Evolutionary conservation across 1,284 basidiomycete species (phyloP).

Genomic region (Fomitiporia mediterranea): DNA sequence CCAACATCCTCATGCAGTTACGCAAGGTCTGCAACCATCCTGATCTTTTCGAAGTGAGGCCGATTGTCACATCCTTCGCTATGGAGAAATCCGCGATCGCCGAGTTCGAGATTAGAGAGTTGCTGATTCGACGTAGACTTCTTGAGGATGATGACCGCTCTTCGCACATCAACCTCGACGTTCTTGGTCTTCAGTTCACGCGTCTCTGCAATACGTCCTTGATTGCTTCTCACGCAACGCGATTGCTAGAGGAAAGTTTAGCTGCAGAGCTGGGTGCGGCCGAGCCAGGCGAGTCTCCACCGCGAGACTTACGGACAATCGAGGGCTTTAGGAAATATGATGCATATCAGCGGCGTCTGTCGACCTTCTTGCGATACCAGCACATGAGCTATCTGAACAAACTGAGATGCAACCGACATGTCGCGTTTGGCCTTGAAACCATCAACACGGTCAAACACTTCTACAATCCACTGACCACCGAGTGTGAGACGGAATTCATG

Average conservation of each 20-base stretch:
- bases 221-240: slow-evolving; percentile 50
- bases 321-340: slow-evolving; percentile 65
- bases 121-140: slow-evolving; percentile 75
- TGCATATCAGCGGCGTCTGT: slow-evolving; percentile 50
- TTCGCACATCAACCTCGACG: slow-evolving; percentile 54
- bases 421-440: slow-evolving; percentile 65
- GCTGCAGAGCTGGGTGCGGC: slow-evolving; percentile 58
- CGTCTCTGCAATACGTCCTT: slow-evolving; percentile 44
- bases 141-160: slow-evolving; percentile 43
- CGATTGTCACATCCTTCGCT: slow-evolving; percentile 89
- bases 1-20: slow-evolving; percentile 96
- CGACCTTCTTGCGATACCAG: slow-evolving; percentile 57
- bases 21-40: slow-evolving; percentile 96
- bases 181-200: slow-evolving; percentile 65
- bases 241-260: slow-evolving; percentile 66
- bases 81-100: slow-evolving; percentile 78
- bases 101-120: slow-evolving; percentile 85
- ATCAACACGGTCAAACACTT: slow-evolving; percentile 43
- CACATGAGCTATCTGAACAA: slow-evolving; percentile 75
- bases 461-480: slow-evolving; percentile 41
- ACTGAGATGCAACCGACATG: slow-evolving; percentile 60
- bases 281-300: slow-evolving; percentile 52
- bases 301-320: slow-evolving; percentile 72
- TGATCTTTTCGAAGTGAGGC: slow-evolving; percentile 92
- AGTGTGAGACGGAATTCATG: slow-evolving; percentile 34